phyloP scores from a whole-genome alignment of 78 protist genomes.

The Chrysochromulina parva region DNA sequence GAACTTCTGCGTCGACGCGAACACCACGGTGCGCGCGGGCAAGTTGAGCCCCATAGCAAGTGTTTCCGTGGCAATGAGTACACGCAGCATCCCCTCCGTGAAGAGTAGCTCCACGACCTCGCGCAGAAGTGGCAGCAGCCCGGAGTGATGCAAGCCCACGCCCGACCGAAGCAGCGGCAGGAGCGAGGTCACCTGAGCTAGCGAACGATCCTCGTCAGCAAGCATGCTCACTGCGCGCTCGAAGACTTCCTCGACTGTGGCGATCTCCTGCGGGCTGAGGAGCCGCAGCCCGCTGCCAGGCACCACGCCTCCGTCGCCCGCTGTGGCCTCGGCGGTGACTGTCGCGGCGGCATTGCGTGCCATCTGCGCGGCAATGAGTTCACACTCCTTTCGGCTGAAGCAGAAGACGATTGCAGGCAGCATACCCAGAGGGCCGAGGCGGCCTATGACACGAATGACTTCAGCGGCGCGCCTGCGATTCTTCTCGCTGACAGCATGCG shows the following conservation, averaged over 20 bases:
- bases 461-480: not conserved
- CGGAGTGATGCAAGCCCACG: conserved; percentile 76
- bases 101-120: conserved; percentile 76
- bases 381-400: not conserved
- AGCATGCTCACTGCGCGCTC: conserved; percentile 66
- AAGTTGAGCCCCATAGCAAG: conserved; percentile 86
- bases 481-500: too few relatives aligned
- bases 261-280: not conserved
- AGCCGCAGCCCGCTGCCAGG: conserved; percentile 15
- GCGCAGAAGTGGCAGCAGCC: conserved; percentile 77
- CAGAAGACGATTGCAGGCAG: conserved; percentile 39
- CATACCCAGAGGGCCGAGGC: conserved; percentile 47
- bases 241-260: conserved; percentile 25
- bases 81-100: conserved; percentile 16
- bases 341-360: too few relatives aligned
- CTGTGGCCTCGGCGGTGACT: too few relatives aligned
- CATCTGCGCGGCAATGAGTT: not conserved
- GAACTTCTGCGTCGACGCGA: conserved; percentile 57
- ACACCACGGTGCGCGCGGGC: conserved; percentile 90
- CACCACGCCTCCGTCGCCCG: too few relatives aligned
- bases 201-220: conserved; percentile 55
- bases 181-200: conserved; percentile 48
- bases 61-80: conserved; percentile 80
- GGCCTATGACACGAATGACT: not conserved
- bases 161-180: conserved; percentile 58